Evolutionary conservation across 257 asterid genomes (phyloP).

Genomic region (Nicotiana tabacum): DNA sequence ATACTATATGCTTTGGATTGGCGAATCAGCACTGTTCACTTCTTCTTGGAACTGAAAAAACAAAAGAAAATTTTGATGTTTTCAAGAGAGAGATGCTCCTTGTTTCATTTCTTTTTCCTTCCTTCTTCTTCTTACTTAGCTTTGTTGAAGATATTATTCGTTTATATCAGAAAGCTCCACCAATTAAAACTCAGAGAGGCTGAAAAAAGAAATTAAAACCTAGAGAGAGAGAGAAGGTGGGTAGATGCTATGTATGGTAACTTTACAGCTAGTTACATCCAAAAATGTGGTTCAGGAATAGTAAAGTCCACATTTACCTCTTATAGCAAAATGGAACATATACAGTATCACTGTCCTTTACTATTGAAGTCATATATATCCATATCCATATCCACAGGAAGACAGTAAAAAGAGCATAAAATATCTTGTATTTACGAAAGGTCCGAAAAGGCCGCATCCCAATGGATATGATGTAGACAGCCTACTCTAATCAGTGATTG

Average conservation of each 20-base stretch:
- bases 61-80: neutral
- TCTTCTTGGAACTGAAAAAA: slow-evolving; percentile 7
- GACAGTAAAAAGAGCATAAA: too few species aligned
- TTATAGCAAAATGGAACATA: neutral
- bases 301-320: neutral
- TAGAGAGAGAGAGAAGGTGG: neutral
- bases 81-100: neutral
- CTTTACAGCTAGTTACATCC: neutral
- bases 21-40: slow-evolving; percentile 6
- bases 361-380: too few species aligned
- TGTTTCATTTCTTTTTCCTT: neutral
- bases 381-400: too few species aligned
- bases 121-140: neutral
- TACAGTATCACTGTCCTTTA: too few species aligned
- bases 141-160: neutral
- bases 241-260: neutral
- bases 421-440: too few species aligned
- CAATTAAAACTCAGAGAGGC: neutral
- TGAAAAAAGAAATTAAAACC: neutral
- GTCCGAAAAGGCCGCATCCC: too few species aligned
- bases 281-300: neutral
- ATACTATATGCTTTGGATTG: neutral
- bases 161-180: neutral
- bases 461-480: too few species aligned
- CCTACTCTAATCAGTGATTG: too few species aligned